Evolutionary conservation across 331 rosid species (phyloP), one percentile per base, ranked within the genome.

Genomic region (Rhamnella rubrinervis): DNA sequence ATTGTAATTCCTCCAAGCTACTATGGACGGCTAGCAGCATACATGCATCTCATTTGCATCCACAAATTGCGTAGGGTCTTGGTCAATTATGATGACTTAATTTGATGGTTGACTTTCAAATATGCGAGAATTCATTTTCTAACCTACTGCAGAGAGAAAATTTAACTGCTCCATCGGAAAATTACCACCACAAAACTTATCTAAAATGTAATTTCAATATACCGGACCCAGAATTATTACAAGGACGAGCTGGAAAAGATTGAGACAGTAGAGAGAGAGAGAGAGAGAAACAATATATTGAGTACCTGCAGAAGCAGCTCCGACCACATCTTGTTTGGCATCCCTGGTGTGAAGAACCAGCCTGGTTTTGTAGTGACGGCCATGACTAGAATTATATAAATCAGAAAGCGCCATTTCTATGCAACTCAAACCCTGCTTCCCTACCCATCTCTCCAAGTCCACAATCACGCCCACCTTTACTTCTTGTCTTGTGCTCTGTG

Each of bases 341-440:
- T 77, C 63, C 39, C 66, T 71, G 8, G 68, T 4, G 35, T 58
- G 59, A 44, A 77, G n/a, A 44, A 46, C 63, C 55, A 77, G 40
- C 14, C 58, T 61, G 50, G 77, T 71, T 6, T 59, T 77, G 68
- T 71, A 65, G 31, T 44, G 14, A 9, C 17, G 3, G 40, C 65
- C 51, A 15, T 63, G 71, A 37, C 66, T 38, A 13, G 39, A 56
- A 38, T 17, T 18, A 0, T 81, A 76, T 62, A 67, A 81, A 21
- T 81, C 85, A 0, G 76, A 72, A 35, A 73, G 60, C 12, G 82
- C 77, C 75, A 81, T 69, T 23, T 59, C 13, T 58, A 81, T 70
- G 55, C 41, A 70, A 49, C 65, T 70, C 64, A 73, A 49, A 5
- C 77, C 82, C 71, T 77, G 47, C 55, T 70, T 77, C 55, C 82